Evolutionary conservation across 495 filamentous ascomycete species (phyloP), one percentile per base, ranked within the genome.

Genomic region (Neurospora intermedia): DNA sequence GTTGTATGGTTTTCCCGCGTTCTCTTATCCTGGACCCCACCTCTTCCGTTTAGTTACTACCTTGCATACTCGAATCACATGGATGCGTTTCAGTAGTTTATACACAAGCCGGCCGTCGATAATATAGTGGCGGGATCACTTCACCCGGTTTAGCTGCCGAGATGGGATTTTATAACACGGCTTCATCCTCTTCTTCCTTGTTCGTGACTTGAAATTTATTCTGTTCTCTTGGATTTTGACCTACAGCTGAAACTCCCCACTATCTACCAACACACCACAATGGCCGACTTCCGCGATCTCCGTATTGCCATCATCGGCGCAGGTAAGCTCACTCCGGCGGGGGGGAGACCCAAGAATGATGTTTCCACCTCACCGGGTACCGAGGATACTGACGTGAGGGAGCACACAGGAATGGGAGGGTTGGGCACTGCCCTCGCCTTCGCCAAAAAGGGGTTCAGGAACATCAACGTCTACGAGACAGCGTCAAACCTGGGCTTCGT

Each of bases 401-500:
- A 59, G 27, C 48, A 31, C 45, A 72, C 76, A 91, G 92, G 92
- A 71, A 94, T 94, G 91, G 92, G 91, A 39, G 92, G 92, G 41
- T 82, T 94, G 43, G 89, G 91, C 54, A 86, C 81, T 69, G 91
- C 92, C 62, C 86, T 94, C 31, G 89, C 91, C 38, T 86, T 94
- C 45, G 91, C 91, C 7, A 89, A 90, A 79, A 87, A 88, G 79
- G 92, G 91, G 16, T 93, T 93, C 81, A 88, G 86, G 76, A 78
- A 90, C 59, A 89, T 94, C 78, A 84, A 90, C 70, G 88, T 94
- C 59, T 94, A 88, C 76, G 92, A 94, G 78, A 87, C 83, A 39
- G 91, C 92, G 1, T 88, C 89, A 20, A 89, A 91, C 72, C 83
- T 94, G 4, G 92, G 92, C 40, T 94, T 94, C 72, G 91, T 94